Evolutionary conservation across 331 rosid species (phyloP), one percentile per base, ranked within the genome.

Genomic region (Quercus phellos): DNA sequence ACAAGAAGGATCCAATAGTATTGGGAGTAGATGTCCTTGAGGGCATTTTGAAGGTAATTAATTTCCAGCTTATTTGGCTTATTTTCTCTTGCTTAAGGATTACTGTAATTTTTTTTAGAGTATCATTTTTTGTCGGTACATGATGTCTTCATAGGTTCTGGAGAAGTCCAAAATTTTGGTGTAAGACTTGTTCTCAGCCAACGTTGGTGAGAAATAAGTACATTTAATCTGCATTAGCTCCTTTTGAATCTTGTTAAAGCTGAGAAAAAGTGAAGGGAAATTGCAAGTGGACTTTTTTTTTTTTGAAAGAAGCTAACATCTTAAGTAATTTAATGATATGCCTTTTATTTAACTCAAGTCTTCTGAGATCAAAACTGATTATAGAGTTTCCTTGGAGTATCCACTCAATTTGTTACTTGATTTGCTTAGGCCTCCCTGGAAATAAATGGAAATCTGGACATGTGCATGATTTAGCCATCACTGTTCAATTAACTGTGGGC

Each of bases 1-100:
- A 91, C 85, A 95, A 93, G 87, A 95, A 91, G 89, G 99, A 95
- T 86, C 99, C 98, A 4, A 95, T 95, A 84, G 88, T 95, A 77
- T 89, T 95, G 92, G 99, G 98, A 79, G 97, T 95, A 75, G 98
- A 95, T 82, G 80, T 95, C 46, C 86, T 91, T 61, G 98, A 95
- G 58, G 99, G 99, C 85, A 91, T 93, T 79, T 81, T 85, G 7
- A 95, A 91, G 99, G 99, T 93, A 89, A 19, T 51, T 54, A 51
- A 29, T 55, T 58, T 51, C 27, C 16, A 6, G 34, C 18, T n/a
- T 2, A 17, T 51, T 80, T 59, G 29, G 11, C 34, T 70, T 30
- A 34, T 71, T 26, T 46, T 58, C 6, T 24, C 3, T 51, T 54
- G 34, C 50, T 69, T 26, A 34, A 6, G 14, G 9, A 32, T 38